phyloP scores from a whole-genome alignment of 2,329 filamentous ascomycete genomes.

The Ascochyta koolunga region DNA sequence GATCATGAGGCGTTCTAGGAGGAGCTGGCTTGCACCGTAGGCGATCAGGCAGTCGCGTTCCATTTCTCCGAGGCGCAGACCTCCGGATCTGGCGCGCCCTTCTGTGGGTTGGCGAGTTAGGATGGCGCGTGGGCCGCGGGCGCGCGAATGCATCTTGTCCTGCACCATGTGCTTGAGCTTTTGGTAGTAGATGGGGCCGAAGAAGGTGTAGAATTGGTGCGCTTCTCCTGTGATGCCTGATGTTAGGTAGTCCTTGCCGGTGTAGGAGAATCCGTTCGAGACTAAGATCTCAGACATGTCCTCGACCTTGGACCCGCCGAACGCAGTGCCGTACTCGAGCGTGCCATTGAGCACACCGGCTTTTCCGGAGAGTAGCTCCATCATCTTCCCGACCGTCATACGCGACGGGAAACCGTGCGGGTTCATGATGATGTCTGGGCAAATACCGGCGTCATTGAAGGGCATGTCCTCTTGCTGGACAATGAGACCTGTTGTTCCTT shows the following conservation, averaged over 20 bases:
- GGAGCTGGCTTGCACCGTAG: conserved; percentile 89
- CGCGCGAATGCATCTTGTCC: conserved; percentile 98
- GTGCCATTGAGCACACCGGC: conserved; percentile 85
- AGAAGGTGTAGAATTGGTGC: conserved; percentile 95
- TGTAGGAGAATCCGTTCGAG: conserved; percentile 90
- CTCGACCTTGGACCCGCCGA: conserved; percentile 82
- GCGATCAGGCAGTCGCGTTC: conserved; percentile 97
- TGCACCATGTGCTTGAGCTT: conserved; percentile 99
- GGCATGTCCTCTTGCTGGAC: conserved; percentile 97
- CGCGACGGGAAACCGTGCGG: conserved; percentile 99
- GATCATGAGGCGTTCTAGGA: conserved; percentile 93
- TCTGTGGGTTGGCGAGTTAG: conserved; percentile 95
- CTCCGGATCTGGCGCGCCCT: conserved; percentile 89
- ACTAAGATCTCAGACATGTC: conserved; percentile 88
- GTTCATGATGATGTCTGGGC: conserved; percentile 99
- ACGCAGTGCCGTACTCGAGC: conserved; percentile 88
- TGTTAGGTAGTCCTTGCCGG: conserved; percentile 96
- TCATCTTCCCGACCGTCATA: conserved; percentile 98
- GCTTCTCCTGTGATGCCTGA: conserved; percentile 94
- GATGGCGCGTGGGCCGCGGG: conserved; percentile 87
- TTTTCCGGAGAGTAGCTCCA: conserved; percentile 93
- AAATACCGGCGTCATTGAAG: conserved; percentile 87
- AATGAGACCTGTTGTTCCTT: conserved; percentile 96
- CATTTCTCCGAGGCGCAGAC: conserved; percentile 95
- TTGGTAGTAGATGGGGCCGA: conserved; percentile 98